Percentiles rank a stretch among this genome's conserved stretches.
phyloP scores from a whole-genome alignment of 331 rosid species.

The Quercus lobata region DNA sequence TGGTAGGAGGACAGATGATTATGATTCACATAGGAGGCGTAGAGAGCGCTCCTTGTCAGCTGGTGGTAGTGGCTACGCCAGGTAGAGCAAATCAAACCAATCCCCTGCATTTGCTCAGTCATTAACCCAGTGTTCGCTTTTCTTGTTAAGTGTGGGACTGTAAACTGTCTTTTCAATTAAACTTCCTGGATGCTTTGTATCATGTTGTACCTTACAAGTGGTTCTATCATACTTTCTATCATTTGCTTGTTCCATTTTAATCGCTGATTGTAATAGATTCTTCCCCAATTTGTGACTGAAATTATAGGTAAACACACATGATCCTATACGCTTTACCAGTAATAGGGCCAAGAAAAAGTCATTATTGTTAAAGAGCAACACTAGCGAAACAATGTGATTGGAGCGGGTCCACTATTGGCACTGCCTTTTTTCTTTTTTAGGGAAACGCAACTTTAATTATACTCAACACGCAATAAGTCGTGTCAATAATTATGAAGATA shows the following conservation, averaged over 20 bases:
- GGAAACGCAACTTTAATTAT: too few relatives aligned
- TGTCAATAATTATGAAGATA: too few relatives aligned
- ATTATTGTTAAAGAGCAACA: too few relatives aligned
- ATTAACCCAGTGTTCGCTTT: background rate
- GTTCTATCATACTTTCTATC: background rate
- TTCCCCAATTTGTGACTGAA: background rate
- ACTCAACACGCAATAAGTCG: too few relatives aligned
- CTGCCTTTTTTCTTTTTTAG: too few relatives aligned
- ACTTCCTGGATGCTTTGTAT: background rate
- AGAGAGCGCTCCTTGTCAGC: constrained; percentile 24
- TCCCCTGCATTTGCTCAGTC: too few relatives aligned
- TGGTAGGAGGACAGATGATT: constrained; percentile 24
- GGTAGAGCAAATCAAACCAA: background rate
- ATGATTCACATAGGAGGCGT: constrained; percentile 25
- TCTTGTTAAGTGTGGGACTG: background rate
- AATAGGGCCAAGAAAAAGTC: too few relatives aligned
- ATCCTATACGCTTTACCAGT: background rate
- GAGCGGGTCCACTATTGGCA: too few relatives aligned
- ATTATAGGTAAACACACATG: background rate
- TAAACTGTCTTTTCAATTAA: background rate
- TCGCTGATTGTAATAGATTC: background rate
- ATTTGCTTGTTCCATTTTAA: background rate
- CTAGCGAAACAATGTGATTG: too few relatives aligned
- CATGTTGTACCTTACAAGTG: background rate
- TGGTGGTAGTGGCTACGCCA: constrained; percentile 2